phyloP scores from a whole-genome alignment of 495 filamentous ascomycete genomes.

The Apodospora peruviana region DNA sequence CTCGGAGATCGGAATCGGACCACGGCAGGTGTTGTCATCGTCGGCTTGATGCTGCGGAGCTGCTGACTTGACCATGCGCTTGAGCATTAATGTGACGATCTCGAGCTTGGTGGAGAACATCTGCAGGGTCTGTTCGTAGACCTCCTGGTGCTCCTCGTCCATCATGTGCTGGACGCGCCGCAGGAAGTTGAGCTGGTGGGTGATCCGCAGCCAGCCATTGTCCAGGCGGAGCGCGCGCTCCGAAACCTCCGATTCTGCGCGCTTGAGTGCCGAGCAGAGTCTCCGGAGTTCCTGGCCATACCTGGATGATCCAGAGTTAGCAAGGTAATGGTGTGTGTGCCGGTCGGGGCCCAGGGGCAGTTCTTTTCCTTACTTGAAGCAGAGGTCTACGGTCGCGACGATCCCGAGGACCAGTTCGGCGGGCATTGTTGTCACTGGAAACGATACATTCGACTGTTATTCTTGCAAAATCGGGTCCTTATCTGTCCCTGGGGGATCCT shows the following conservation, averaged over 20 bases:
- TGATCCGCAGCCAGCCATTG: conserved; percentile 28
- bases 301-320: conserved; percentile 1
- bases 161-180: conserved; percentile 25
- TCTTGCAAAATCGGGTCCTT: no score
- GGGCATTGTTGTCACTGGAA: no score
- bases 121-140: conserved; percentile 4
- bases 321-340: no score
- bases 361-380: no score
- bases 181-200: conserved; percentile 30
- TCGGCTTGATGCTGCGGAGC: no score
- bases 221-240: conserved; percentile 31
- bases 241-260: conserved; percentile 18
- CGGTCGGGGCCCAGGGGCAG: no score
- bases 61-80: background rate
- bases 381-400: no score
- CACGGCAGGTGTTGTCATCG: background rate
- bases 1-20: background rate
- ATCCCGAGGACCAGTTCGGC: no score
- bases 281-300: conserved; percentile 10
- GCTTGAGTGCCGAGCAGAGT: conserved; percentile 9
- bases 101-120: conserved; percentile 3
- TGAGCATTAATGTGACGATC: conserved; percentile 1
- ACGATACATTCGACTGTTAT: no score
- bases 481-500: no score
- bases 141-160: conserved; percentile 25